Evolutionary conservation across 805 yeast genomes (phyloP), one percentile per base, ranked within the genome.

Genomic region (Wickerhamomyces kurtzmanii): DNA sequence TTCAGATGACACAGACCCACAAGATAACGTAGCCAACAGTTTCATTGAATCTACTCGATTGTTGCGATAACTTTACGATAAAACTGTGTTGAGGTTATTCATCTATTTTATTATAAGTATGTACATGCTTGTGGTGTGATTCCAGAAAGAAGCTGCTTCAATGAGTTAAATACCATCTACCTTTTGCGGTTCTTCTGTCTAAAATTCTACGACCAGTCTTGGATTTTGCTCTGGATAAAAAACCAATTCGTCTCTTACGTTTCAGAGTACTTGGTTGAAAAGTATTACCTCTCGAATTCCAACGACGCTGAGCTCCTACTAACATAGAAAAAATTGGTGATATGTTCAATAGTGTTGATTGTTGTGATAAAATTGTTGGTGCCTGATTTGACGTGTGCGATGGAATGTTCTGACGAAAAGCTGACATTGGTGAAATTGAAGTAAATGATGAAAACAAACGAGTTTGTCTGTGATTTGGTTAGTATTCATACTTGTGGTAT

Each of bases 201-300:
- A 91, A 57, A 21, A 91, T 71, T 49, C 75, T 82, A 41, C 89
- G 71, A 6, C 96, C 96, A 20, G 71, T 67, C 43, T 67, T 71
- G 6, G 80, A 57, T 48, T 76, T 73, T 55, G 80, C 70, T 51
- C 96, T 73, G 9, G 94, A 85, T 50, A 91, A 64, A 45, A 87
- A 91, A 0, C 98, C 98, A 32, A 81, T 66, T 19, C 81, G 75
- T 55, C 95, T 77, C 64, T 91, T 91, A 53, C 97, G 71, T 52
- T 82, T 84, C 38, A 84, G 61, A 5, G 93, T 85, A 36, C 85
- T 78, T 29, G 98, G 98, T 57, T 89, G 96, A 57, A 80, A 89
- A 12, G 95, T 84, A 59, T 84, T 81, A 56, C 98, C 97, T 59
- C 95, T 75, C 21, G 89, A 65, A 51, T 84, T 77, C 80, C 87